phyloP scores from a whole-genome alignment of 129 eudicot genomes.

The Helianthus tuberosus region DNA sequence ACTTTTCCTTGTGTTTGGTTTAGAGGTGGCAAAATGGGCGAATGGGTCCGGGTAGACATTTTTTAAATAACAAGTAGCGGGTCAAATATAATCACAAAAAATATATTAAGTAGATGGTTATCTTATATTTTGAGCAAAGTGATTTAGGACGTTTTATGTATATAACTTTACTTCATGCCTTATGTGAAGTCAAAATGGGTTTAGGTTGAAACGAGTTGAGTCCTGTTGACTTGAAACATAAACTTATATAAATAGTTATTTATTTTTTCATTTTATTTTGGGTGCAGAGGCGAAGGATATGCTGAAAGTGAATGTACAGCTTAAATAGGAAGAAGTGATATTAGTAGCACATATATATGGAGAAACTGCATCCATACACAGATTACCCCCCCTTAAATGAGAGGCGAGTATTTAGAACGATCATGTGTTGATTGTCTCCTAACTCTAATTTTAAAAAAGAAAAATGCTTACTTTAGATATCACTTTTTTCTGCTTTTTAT shows the following conservation, averaged over 20 bases:
- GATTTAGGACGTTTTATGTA: neutral
- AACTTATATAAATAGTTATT: neutral
- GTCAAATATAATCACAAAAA: conserved; percentile 1
- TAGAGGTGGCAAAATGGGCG: neutral
- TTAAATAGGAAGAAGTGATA: conserved; percentile 33
- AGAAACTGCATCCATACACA: conserved; percentile 34
- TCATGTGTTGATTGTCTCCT: conserved; percentile 16
- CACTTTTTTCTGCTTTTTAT: neutral
- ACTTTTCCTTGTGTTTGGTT: neutral
- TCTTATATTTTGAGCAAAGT: neutral
- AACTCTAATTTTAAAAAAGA: conserved; percentile 8
- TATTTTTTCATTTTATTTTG: neutral
- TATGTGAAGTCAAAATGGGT: neutral
- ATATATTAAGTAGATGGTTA: too few relatives aligned
- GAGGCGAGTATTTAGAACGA: conserved; percentile 31
- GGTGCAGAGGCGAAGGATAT: conserved; percentile 35
- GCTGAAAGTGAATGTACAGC: conserved; percentile 36
- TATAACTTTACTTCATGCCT: neutral
- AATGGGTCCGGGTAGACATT: neutral
- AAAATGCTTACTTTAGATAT: neutral
- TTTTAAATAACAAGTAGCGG: too few relatives aligned
- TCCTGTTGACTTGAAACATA: neutral
- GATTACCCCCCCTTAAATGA: conserved; percentile 20
- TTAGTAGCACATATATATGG: conserved; percentile 28
- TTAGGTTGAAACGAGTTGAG: neutral